These are phyloP conservation scores for Pleurotus sapidus DNA, from an alignment of 768 basidiomycete species.

Conservation along the genomic window DNA sequence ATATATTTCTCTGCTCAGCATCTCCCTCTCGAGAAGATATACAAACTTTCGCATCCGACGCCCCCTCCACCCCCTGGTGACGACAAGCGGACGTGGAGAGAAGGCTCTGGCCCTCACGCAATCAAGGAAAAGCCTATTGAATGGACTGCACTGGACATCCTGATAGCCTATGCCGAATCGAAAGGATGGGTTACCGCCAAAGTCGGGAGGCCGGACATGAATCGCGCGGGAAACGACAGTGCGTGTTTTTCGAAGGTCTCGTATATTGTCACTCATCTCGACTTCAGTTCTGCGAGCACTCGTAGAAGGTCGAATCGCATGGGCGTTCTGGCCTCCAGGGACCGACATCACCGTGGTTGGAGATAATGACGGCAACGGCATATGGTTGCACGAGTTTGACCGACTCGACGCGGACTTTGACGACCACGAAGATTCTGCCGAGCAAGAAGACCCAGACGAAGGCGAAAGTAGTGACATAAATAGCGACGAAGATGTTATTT, in stretches of 20 bases:
- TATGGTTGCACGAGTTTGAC: constrained; percentile 52
- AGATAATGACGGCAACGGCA: constrained; percentile 37
- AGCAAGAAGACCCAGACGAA: constrained; percentile 16
- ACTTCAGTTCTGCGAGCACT: constrained; percentile 72
- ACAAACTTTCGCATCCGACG: constrained; percentile 55
- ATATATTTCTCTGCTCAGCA: constrained; percentile 65
- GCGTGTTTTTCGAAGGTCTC: constrained; percentile 21
- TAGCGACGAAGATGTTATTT: constrained; percentile 21
- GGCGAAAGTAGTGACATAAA: constrained; percentile 22
- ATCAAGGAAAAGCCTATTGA: constrained; percentile 17
- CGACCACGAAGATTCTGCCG: constrained; percentile 26
- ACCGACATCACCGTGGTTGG: constrained; percentile 23
- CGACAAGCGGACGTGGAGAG: constrained; percentile 82
- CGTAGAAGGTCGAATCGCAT: constrained; percentile 76
- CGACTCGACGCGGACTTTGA: constrained; percentile 28
- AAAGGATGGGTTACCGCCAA: constrained; percentile 91
- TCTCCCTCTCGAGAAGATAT: constrained; percentile 76
- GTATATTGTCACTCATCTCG: background rate
- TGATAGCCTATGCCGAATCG: constrained; percentile 70
- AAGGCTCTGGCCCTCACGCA: constrained; percentile 30
- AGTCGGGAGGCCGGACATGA: constrained; percentile 84
- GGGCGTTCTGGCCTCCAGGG: constrained; percentile 84
- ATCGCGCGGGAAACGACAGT: constrained; percentile 90
- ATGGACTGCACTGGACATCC: constrained; percentile 89
- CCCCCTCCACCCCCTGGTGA: constrained; percentile 29